phyloP scores from a whole-genome alignment of 371 early-diverging fungal genomes.

The Mortierella polycephala region DNA sequence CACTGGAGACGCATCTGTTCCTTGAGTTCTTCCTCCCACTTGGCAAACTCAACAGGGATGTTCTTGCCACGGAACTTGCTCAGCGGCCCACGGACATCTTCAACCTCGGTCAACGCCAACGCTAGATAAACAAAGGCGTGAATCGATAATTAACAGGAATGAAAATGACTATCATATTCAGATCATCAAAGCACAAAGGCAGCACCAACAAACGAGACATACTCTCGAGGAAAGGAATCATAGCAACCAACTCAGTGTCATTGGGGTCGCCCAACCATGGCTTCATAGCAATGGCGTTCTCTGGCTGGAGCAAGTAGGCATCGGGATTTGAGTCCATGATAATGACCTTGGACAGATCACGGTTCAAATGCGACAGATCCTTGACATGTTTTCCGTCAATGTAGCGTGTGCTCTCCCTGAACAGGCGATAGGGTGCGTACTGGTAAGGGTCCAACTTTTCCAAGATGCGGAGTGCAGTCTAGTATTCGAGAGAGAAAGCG shows the following conservation, averaged over 20 bases:
- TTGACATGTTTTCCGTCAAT: slow-evolving; percentile 88
- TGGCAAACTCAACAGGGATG: slow-evolving; percentile 77
- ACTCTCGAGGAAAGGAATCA: slow-evolving; percentile 93
- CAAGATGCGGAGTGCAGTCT: slow-evolving; percentile 80
- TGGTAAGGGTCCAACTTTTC: slow-evolving; percentile 91
- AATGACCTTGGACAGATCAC: slow-evolving; percentile 92
- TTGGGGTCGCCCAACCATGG: slow-evolving; percentile 89
- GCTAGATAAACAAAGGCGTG: slow-evolving; percentile 48
- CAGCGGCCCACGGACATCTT: slow-evolving; percentile 80
- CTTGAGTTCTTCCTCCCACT: slow-evolving; percentile 76
- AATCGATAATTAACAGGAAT: neutral
- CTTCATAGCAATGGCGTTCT: slow-evolving; percentile 86
- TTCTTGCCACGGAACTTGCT: slow-evolving; percentile 72
- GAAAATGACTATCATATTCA: neutral
- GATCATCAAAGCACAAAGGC: neutral
- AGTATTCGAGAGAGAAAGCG: neutral
- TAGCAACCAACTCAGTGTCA: slow-evolving; percentile 83
- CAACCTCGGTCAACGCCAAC: slow-evolving; percentile 76
- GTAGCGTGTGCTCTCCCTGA: slow-evolving; percentile 89
- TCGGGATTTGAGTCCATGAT: slow-evolving; percentile 91
- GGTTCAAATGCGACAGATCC: slow-evolving; percentile 92
- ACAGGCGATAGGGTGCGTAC: slow-evolving; percentile 87
- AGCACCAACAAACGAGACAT: slow-evolving; percentile 14
- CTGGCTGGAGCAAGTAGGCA: slow-evolving; percentile 86
- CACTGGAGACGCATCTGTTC: slow-evolving; percentile 72